phyloP scores from a whole-genome alignment of 495 filamentous ascomycete species.

The Penicillium canariense region DNA sequence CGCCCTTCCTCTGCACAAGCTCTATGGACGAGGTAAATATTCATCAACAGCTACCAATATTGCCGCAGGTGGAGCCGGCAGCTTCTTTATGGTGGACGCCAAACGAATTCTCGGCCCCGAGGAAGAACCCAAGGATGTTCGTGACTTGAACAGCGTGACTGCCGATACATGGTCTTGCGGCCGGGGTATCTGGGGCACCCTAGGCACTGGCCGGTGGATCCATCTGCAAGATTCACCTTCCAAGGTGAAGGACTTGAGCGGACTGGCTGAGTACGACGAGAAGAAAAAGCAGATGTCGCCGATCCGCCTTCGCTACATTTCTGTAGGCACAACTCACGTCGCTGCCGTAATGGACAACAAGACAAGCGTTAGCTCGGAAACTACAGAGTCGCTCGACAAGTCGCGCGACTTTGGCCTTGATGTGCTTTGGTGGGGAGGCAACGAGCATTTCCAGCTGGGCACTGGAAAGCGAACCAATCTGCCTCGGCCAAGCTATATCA shows the following conservation, averaged over 20 bases:
- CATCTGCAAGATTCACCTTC: conserved; percentile 75
- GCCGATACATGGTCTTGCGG: conserved; percentile 86
- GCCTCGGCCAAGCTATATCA: conserved; percentile 70
- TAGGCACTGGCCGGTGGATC: conserved; percentile 88
- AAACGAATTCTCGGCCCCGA: conserved; percentile 49
- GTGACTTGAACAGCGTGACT: conserved; percentile 52
- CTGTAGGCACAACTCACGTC: conserved; percentile 74
- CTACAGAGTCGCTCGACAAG: conserved; percentile 43
- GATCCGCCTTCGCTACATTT: conserved; percentile 70
- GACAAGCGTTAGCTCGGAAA: conserved; percentile 54
- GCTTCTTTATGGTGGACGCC: conserved; percentile 82
- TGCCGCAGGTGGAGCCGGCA: conserved; percentile 80
- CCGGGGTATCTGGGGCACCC: conserved; percentile 73
- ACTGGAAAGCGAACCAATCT: conserved; percentile 85
- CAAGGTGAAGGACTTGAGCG: conserved; percentile 81
- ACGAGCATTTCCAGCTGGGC: conserved; percentile 89
- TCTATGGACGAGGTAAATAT: conserved; percentile 64
- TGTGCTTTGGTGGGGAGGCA: conserved; percentile 89
- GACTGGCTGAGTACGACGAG: conserved; percentile 84
- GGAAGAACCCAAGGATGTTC: conserved; percentile 39
- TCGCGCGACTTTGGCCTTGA: conserved; percentile 77
- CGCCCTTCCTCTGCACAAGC: conserved; percentile 60
- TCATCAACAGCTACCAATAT: conserved; percentile 65
- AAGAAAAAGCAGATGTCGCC: conserved; percentile 60
- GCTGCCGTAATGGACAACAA: conserved; percentile 80